Conservation (phyloP, 495 filamentous ascomycete genomes). For the Hyaloscypha bicolor region DNA sequence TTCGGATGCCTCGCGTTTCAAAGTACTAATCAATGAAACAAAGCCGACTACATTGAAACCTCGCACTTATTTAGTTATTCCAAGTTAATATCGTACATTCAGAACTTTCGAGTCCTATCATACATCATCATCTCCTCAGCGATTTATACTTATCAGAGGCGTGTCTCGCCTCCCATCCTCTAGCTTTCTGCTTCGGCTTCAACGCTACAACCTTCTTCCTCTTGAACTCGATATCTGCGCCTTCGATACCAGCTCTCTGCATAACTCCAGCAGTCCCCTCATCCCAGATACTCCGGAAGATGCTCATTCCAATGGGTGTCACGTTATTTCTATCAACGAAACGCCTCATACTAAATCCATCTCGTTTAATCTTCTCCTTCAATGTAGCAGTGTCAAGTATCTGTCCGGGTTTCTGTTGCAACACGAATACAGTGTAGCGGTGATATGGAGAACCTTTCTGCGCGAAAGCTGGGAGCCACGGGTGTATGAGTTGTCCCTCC, state of each 20-base stretch:
- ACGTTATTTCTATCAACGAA: conserved; percentile 70
- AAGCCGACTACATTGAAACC: too few relatives aligned
- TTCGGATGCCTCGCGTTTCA: too few relatives aligned
- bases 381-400: conserved; percentile 62
- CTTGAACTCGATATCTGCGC: conserved; percentile 82
- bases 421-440: conserved; percentile 77
- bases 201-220: conserved; percentile 60
- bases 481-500: conserved; percentile 68
- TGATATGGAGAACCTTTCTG: conserved; percentile 94
- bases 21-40: too few relatives aligned
- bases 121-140: conserved; percentile 43
- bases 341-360: conserved; percentile 70
- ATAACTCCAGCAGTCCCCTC: conserved; percentile 83
- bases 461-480: conserved; percentile 83
- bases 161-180: conserved; percentile 60
- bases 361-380: conserved; percentile 53
- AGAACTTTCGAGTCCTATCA: background rate
- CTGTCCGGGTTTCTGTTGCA: conserved; percentile 70
- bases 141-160: conserved; percentile 55
- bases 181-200: conserved; percentile 52
- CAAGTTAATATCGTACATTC: background rate
- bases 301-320: conserved; percentile 73
- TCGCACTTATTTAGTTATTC: too few relatives aligned
- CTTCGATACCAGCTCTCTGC: conserved; percentile 71
- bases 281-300: conserved; percentile 93